These are phyloP conservation scores for Penstemon eatonii DNA, from an alignment of 257 asterid species.

Conservation along the genomic window DNA sequence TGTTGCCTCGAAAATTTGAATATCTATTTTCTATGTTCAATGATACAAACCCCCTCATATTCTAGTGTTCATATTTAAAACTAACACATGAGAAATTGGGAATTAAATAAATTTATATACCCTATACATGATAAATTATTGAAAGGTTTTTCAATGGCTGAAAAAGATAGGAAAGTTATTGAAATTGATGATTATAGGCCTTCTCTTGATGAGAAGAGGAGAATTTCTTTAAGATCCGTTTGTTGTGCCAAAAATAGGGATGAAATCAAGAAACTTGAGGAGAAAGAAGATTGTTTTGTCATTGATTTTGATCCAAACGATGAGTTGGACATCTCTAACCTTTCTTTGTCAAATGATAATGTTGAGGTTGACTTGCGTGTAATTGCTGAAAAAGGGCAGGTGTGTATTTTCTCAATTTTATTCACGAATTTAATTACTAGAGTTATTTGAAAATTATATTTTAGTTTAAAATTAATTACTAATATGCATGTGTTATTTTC, in stretches of 20 bases:
- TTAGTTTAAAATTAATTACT: too few relatives aligned
- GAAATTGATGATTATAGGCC: conserved; percentile 42
- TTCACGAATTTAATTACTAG: not conserved
- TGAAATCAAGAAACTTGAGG: conserved; percentile 44
- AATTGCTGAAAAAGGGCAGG: conserved; percentile 67
- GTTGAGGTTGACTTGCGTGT: conserved; percentile 43
- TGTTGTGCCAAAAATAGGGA: conserved; percentile 48
- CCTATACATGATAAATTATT: too few relatives aligned
- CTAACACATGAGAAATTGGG: too few relatives aligned
- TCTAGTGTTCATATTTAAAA: too few relatives aligned
- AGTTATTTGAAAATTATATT: too few relatives aligned
- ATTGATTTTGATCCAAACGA: conserved; percentile 63
- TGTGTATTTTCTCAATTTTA: not conserved
- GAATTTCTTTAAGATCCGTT: conserved; percentile 48
- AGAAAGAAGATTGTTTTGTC: conserved; percentile 64
- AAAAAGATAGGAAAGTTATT: conserved; percentile 25
- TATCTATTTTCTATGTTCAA: too few relatives aligned
- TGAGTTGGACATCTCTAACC: conserved; percentile 14
- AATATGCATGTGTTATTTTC: not conserved
- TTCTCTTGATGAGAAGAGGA: conserved; percentile 34
- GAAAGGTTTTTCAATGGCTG: conserved; percentile 25
- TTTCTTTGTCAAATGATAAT: conserved; percentile 15
- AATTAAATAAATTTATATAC: too few relatives aligned
- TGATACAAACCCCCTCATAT: too few relatives aligned
- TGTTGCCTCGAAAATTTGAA: too few relatives aligned